Evolutionary conservation across 352 stramenopile species (phyloP), one percentile per base, ranked within the genome.

Genomic region (Globisporangium emineosum): DNA sequence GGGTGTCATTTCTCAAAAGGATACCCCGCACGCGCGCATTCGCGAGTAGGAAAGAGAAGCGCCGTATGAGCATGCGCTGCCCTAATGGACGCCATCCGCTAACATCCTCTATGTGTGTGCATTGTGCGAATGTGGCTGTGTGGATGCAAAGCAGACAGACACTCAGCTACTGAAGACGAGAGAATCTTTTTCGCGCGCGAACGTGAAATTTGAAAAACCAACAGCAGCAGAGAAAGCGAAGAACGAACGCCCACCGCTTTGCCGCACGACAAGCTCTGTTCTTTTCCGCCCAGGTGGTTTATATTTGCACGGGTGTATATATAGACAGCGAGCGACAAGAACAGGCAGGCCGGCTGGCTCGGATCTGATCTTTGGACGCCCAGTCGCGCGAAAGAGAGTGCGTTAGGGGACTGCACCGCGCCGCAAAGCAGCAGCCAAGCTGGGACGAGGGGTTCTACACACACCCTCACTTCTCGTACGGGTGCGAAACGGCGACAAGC

Each of bases 401-500:
- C 21, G 9, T 29, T 51, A 29, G 43, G 43, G 9, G 43, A 29
- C 17, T 47, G 40, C 40, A 21, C 37, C 37, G 37, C 37, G n/a
- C 37, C 37, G 17, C 40, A 47, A 5, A 12, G 6, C 40, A 47
- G 40, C 40, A 47, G 40, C 8, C 30, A 19, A 5, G 52, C 52
- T 57, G 52, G 52, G 52, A 57, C 52, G 29, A 57, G 52, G 52
- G 52, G 52, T n/a, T 57, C 19, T 57, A 43, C 37, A 43, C 30
- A 45, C 19, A 19, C 52, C 10, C 49, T 55, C 15, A 32, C 15
- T 56, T 32, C 32, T 33, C 50, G 15, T 57, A 32, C 27, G n/a
- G 52, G 52, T 25, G 42, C 59, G 65, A 67, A 70, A 66, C 59
- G 60, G 64, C 58, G 61, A 57, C 52, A 62, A 51, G 59, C 17